Conservation (phyloP, 352 stramenopile species). For the Phytophthora megakarya region DNA sequence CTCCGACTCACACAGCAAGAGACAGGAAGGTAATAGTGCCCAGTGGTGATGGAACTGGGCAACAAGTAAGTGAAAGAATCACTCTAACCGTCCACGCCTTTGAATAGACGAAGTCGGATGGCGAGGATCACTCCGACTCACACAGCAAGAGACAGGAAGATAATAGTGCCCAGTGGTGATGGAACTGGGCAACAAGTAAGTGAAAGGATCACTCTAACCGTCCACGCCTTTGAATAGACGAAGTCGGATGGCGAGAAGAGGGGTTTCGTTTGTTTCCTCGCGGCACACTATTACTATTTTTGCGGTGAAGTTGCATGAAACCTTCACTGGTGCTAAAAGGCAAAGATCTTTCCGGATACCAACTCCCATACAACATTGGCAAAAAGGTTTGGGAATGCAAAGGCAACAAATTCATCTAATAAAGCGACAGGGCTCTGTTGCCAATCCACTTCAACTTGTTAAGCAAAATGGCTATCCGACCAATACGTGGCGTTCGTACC, state of each 20-base stretch:
- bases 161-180: slow-evolving; percentile 3
- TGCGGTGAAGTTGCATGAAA: slow-evolving; percentile 9
- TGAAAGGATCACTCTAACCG: slow-evolving; percentile 14
- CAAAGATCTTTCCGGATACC: too few species aligned
- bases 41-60: slow-evolving; percentile 1
- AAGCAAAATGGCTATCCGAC: slow-evolving; percentile 8
- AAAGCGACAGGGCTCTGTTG: neutral
- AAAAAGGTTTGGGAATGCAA: too few species aligned
- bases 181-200: neutral
- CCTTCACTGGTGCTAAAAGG: too few species aligned
- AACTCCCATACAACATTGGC: too few species aligned
- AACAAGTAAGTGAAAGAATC: slow-evolving; percentile 5
- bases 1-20: slow-evolving; percentile 13
- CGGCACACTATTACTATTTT: slow-evolving; percentile 27
- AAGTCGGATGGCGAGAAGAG: slow-evolving; percentile 22
- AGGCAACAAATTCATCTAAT: neutral
- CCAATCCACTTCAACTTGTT: slow-evolving; percentile 30
- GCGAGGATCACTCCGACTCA: slow-evolving; percentile 13
- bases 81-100: slow-evolving; percentile 11
- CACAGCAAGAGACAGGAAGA: slow-evolving; percentile 8
- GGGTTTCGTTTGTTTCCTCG: slow-evolving; percentile 34
- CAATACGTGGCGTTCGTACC: too few species aligned
- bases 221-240: slow-evolving; percentile 18
- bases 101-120: slow-evolving; percentile 28
- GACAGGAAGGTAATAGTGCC: neutral